Percentiles rank a stretch among this genome's conserved stretches.
Conservation (phyloP, 805 yeast species). For the Hyphopichia homilentoma region DNA sequence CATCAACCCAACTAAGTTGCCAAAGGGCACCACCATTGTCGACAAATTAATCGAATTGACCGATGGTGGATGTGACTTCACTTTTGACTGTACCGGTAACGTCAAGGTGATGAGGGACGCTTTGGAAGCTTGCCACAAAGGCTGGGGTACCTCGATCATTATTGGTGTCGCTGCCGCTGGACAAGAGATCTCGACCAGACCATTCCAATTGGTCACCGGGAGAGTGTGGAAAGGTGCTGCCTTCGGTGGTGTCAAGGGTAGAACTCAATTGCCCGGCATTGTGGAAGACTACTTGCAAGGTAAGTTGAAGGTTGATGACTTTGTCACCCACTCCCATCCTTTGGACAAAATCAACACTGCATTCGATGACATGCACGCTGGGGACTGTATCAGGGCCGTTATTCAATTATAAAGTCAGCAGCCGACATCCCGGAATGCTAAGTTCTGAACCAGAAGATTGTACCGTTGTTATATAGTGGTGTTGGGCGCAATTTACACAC, state of each 20-base stretch:
- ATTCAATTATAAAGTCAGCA: slow-evolving; percentile 40
- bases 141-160: slow-evolving; percentile 95
- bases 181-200: slow-evolving; percentile 92
- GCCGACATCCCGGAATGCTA: slow-evolving; percentile 6
- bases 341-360: slow-evolving; percentile 81
- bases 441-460: not conserved
- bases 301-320: slow-evolving; percentile 85
- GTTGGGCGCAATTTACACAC: slow-evolving; percentile 2
- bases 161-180: slow-evolving; percentile 99
- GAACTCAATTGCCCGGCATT: slow-evolving; percentile 88
- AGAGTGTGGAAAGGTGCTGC: slow-evolving; percentile 99
- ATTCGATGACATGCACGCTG: slow-evolving; percentile 91
- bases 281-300: slow-evolving; percentile 85
- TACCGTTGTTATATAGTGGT: not conserved
- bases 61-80: slow-evolving; percentile 95
- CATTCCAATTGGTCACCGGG: slow-evolving; percentile 98
- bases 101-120: slow-evolving; percentile 94
- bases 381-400: slow-evolving; percentile 93
- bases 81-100: slow-evolving; percentile 98
- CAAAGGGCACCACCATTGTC: slow-evolving; percentile 72
- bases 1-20: slow-evolving; percentile 75
- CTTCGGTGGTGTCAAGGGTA: slow-evolving; percentile 98
- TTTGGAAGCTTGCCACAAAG: slow-evolving; percentile 95
- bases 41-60: slow-evolving; percentile 82
- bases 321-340: slow-evolving; percentile 84